Base-by-base conservation (phyloP, 1,139 yeast genomes). In the Geotrichum cucujoidarum region DNA sequence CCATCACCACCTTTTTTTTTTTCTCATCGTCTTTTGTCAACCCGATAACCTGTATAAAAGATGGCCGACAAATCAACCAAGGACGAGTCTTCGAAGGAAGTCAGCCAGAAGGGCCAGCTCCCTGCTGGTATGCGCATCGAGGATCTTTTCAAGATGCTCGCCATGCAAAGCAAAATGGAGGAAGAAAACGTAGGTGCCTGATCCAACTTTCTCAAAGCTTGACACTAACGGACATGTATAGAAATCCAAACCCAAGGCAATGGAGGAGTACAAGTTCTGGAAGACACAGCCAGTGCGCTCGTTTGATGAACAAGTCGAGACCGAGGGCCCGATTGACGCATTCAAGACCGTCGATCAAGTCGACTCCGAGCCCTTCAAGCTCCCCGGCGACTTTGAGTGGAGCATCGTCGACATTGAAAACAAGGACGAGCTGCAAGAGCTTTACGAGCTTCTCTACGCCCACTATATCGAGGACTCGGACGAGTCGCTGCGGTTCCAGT, bases 261-360 rank as follows among this genome's bases (percentile, higher is more conserved):
- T 90, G 89, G 81, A 86, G 48, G 95, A 89, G 61, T 88, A 90
- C 72, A 88, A 87, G 69, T 92, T 92, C 68, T 92, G 99, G 99
- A 86, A 85, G 63, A 94, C 98, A 6, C 99, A 92, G 67, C 98
- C 98, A 0, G 98, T 94, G 17, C 78, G 90, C 4, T 73, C 75
- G 24, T 81, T 89, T 54, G 85, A 57, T 34, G 65, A 84, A 62
- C 64, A 71, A 48, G 73, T 86, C 42, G 75, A 71, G 11, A 61
- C 71, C 17, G 96, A 89, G 60, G 97, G 97, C 0, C 95, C 95
- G 16, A 88, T 92, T 58, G 95, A 89, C 57, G n/a, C 33, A 4
- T 55, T 60, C 35, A 86, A 86, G 62, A 79, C 80, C 0, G 81
- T 90, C 1, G 84, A 68, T 2, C 90, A 89, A 52, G 77, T 92